Conservation (phyloP, 129 eudicot genomes). For the Lactuca sativa region DNA sequence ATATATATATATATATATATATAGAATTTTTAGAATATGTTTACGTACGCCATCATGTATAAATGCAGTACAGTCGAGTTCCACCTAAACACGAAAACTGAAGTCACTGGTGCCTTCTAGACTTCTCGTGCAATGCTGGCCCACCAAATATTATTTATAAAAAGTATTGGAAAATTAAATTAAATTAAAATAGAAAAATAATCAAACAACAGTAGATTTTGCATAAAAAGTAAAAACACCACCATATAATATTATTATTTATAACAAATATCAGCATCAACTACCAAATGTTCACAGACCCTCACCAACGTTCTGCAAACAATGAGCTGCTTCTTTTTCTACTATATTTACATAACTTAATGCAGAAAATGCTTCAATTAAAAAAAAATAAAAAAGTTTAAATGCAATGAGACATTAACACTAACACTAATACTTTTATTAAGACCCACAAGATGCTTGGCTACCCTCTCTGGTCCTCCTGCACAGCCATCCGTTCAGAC, state of each 20-base stretch:
- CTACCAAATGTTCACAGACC: constrained; percentile 20
- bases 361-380: constrained; percentile 9
- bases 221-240: constrained; percentile 1
- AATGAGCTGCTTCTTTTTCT: constrained; percentile 24
- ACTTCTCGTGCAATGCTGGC: not conserved
- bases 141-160: not conserved
- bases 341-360: constrained; percentile 9
- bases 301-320: constrained; percentile 14
- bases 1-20: not conserved
- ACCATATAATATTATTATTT: not conserved
- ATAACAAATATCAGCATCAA: constrained; percentile 2
- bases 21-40: not conserved
- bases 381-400: constrained; percentile 9
- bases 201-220: not conserved
- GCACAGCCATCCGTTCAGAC: constrained; percentile 65
- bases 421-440: not conserved
- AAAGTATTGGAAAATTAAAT: not conserved
- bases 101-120: constrained; percentile 1
- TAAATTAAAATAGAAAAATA: not conserved
- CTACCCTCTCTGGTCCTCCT: constrained; percentile 21
- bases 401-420: not conserved
- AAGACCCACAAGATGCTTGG: too few species aligned
- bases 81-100: constrained; percentile 10
- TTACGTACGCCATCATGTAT: not conserved
- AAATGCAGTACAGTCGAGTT: not conserved